phyloP scores from a whole-genome alignment of 2,329 filamentous ascomycete species.

The Niveomyces coronatus region DNA sequence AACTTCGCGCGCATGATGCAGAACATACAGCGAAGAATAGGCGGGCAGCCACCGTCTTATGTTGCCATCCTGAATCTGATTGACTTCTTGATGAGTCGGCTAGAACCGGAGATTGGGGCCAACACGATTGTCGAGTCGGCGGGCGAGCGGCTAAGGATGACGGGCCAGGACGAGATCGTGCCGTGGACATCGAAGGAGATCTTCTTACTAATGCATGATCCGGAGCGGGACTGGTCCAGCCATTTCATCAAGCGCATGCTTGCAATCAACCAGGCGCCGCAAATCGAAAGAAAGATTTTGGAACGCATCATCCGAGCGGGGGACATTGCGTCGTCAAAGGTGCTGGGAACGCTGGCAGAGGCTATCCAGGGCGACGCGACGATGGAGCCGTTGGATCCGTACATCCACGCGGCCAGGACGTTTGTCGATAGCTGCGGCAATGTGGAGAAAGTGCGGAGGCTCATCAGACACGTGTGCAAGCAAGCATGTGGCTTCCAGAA shows the following conservation, averaged over 20 bases:
- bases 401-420: slow-evolving; percentile 43
- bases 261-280: slow-evolving; percentile 45
- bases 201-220: slow-evolving; percentile 32
- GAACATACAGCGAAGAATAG: slow-evolving; percentile 38
- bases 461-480: slow-evolving; percentile 32
- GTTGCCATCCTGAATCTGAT: slow-evolving; percentile 41
- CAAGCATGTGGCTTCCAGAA: slow-evolving; percentile 36
- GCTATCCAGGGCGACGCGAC: slow-evolving; percentile 39
- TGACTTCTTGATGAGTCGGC: slow-evolving; percentile 31
- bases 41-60: slow-evolving; percentile 43
- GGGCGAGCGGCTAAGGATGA: slow-evolving; percentile 27
- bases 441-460: slow-evolving; percentile 22
- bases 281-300: slow-evolving; percentile 46
- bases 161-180: slow-evolving; percentile 26
- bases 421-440: slow-evolving; percentile 39
- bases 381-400: slow-evolving; percentile 39
- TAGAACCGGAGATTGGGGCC: slow-evolving; percentile 28
- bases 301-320: slow-evolving; percentile 43
- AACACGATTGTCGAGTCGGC: slow-evolving; percentile 28
- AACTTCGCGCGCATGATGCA: slow-evolving; percentile 47
- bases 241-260: slow-evolving; percentile 59
- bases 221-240: slow-evolving; percentile 24
- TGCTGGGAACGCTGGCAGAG: slow-evolving; percentile 43
- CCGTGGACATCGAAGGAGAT: slow-evolving; percentile 38
- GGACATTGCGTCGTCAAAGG: slow-evolving; percentile 36